phyloP scores from a whole-genome alignment of 331 rosid species.

The Prunus yedoensis region DNA sequence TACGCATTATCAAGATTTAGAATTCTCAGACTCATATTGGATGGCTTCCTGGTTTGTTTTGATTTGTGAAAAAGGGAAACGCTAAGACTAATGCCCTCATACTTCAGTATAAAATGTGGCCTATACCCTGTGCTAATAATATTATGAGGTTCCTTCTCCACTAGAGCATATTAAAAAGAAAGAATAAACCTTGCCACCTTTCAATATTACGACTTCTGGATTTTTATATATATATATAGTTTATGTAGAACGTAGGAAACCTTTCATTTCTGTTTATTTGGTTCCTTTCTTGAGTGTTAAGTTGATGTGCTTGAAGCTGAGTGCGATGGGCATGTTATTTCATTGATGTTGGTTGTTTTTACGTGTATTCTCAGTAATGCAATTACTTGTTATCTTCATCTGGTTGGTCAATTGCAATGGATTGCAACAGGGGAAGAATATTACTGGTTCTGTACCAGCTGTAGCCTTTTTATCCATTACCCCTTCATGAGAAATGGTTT shows the following conservation, averaged over 20 bases:
- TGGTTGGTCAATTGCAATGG: slow-evolving; percentile 6
- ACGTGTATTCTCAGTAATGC: not conserved
- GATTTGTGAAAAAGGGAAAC: not conserved
- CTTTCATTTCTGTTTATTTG: not conserved
- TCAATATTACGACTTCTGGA: not conserved
- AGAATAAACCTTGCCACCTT: not conserved
- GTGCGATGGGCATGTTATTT: too few relatives aligned
- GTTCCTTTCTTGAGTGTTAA: not conserved
- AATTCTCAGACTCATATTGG: slow-evolving; percentile 1
- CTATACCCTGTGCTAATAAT: not conserved
- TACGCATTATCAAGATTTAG: not conserved
- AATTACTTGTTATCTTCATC: not conserved
- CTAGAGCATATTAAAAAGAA: not conserved
- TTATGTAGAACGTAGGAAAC: not conserved
- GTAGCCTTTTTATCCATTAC: not conserved
- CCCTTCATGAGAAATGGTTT: not conserved
- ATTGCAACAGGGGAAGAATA: not conserved
- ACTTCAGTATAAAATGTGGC: not conserved
- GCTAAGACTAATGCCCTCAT: not conserved
- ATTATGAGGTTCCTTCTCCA: not conserved
- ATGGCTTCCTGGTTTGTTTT: not conserved
- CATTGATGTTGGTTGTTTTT: too few relatives aligned
- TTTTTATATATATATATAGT: too few relatives aligned
- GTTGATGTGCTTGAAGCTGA: not conserved
- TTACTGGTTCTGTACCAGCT: not conserved